These are phyloP conservation scores for Talaromyces sp. DNA, from an alignment of 2,329 filamentous ascomycete species.

Conservation along the genomic window DNA sequence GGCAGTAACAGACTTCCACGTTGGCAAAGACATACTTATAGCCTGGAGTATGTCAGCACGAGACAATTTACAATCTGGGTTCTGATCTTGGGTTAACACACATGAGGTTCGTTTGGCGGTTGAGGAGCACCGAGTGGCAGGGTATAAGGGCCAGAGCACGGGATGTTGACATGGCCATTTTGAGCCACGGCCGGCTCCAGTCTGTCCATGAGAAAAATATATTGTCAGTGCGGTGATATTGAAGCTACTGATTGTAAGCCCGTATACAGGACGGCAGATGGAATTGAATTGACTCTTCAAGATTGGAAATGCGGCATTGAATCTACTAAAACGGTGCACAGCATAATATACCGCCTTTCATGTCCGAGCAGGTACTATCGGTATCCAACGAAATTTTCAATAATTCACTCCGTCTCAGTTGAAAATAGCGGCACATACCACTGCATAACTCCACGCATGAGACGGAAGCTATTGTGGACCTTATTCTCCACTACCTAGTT, in stretches of 20 bases:
- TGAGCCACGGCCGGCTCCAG: neutral
- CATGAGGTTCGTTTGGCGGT: neutral
- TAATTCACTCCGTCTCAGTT: neutral
- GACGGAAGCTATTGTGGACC: neutral
- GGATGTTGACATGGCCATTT: neutral
- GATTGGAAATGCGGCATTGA: neutral
- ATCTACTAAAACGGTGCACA: no score
- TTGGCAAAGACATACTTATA: conserved; percentile 9
- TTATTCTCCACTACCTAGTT: no score
- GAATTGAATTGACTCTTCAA: neutral
- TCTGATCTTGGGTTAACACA: neutral
- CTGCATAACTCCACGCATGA: neutral
- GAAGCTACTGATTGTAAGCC: neutral
- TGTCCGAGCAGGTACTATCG: no score
- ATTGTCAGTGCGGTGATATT: neutral
- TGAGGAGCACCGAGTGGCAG: neutral
- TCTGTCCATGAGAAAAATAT: neutral
- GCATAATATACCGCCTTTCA: no score
- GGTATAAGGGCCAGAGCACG: neutral
- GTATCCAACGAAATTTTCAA: neutral
- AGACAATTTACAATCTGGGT: neutral
- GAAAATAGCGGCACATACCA: neutral
- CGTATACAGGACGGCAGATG: neutral
- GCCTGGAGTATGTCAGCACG: neutral
- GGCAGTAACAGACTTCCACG: conserved; percentile 4